Evolutionary conservation across 192 early-diverging fungal species (phyloP).

Genomic region (Oehlia diaphana): DNA sequence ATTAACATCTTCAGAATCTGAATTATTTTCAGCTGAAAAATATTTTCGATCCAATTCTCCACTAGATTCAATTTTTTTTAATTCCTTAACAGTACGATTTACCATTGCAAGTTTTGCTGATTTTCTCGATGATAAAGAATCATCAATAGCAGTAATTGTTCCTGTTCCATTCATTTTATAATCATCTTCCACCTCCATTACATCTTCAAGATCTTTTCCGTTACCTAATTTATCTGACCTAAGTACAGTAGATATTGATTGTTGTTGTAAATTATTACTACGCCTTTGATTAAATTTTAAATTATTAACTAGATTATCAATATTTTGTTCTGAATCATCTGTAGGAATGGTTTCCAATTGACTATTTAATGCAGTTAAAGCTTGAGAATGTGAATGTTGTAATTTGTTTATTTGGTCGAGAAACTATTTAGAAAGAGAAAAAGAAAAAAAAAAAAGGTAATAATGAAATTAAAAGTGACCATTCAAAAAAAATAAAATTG

Average conservation of each 20-base stretch:
- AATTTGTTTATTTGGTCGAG: constrained; percentile 31
- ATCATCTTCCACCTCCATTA: constrained; percentile 10
- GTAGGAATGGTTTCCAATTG: constrained; percentile 24
- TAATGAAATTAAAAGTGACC: neutral
- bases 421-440: neutral
- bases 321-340: constrained; percentile 13
- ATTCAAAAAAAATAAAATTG: neutral
- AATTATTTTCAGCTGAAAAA: constrained; percentile 29
- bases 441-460: neutral
- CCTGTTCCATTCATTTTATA: constrained; percentile 3
- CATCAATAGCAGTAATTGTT: constrained; percentile 3
- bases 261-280: constrained; percentile 3
- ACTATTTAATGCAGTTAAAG: constrained; percentile 24
- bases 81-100: neutral
- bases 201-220: constrained; percentile 7
- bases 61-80: neutral
- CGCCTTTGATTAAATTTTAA: constrained; percentile 18
- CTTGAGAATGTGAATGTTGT: constrained; percentile 30
- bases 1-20: constrained; percentile 19
- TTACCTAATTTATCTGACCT: neutral
- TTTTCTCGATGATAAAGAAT: neutral
- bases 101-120: neutral
- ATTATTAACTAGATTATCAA: constrained; percentile 25
- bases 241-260: neutral
- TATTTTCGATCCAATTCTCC: constrained; percentile 31